Conservation (phyloP, 2,329 filamentous ascomycete genomes). For the Cladorrhinum sp. region DNA sequence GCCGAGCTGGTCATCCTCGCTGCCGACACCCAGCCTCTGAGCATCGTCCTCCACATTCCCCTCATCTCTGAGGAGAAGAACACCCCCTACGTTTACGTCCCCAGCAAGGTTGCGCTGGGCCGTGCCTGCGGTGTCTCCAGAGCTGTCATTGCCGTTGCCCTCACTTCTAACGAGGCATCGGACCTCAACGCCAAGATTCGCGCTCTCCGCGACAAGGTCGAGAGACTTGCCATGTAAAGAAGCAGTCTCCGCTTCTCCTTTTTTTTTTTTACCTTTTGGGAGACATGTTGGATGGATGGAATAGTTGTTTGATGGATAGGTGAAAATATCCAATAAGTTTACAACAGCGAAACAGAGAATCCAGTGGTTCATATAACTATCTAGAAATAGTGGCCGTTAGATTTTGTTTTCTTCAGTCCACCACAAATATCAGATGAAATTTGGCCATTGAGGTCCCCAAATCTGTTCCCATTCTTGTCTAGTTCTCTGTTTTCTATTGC, state of each 20-base stretch:
- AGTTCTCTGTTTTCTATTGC: neutral
- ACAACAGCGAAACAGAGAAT: constrained; percentile 8
- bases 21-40: constrained; percentile 81
- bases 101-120: constrained; percentile 79
- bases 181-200: constrained; percentile 87
- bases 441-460: constrained; percentile 2
- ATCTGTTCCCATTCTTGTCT: neutral
- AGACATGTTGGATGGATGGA: constrained; percentile 1
- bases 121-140: constrained; percentile 86
- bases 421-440: constrained; percentile 5
- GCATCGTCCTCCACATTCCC: constrained; percentile 85
- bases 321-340: neutral
- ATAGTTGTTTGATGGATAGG: too few species aligned
- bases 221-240: constrained; percentile 85
- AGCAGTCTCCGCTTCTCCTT: neutral
- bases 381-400: neutral
- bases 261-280: neutral
- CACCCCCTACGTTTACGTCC: constrained; percentile 62
- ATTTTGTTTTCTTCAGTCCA: constrained; percentile 11
- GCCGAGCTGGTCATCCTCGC: constrained; percentile 86
- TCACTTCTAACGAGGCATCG: constrained; percentile 88
- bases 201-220: constrained; percentile 89
- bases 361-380: neutral
- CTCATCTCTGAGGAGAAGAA: constrained; percentile 82
- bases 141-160: constrained; percentile 80